phyloP scores from a whole-genome alignment of 441 rosid genomes.

The Hura crepitans region DNA sequence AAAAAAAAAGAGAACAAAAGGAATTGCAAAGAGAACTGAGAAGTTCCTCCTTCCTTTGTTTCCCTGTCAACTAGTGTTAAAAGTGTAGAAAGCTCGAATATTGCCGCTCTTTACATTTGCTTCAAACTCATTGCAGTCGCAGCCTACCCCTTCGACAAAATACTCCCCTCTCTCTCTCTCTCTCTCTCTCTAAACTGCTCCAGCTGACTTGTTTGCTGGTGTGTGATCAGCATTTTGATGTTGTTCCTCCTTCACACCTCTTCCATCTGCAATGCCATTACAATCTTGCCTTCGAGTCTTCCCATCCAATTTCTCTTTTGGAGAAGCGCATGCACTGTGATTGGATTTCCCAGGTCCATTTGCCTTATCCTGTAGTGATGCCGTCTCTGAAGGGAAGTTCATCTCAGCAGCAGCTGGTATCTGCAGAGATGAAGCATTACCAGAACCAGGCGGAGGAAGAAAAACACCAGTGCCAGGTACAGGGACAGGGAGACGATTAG shows the following conservation, averaged over 20 bases:
- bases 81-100: constrained; percentile 25
- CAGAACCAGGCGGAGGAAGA: constrained; percentile 65
- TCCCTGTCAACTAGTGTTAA: constrained; percentile 16
- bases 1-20: constrained; percentile 25
- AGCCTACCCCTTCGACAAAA: constrained; percentile 28
- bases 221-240: constrained; percentile 26
- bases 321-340: constrained; percentile 20
- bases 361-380: constrained; percentile 26
- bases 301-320: constrained; percentile 28
- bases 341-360: constrained; percentile 29
- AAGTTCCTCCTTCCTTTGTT: constrained; percentile 27
- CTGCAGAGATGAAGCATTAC: constrained; percentile 39
- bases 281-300: constrained; percentile 32
- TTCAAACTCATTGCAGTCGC: constrained; percentile 40
- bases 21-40: constrained; percentile 27
- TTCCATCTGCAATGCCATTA: constrained; percentile 39
- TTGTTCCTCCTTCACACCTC: constrained; percentile 28
- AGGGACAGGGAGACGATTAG: constrained; percentile 51
- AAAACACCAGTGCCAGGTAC: constrained; percentile 86
- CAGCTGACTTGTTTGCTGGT: constrained; percentile 28
- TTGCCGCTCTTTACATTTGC: constrained; percentile 54
- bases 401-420: constrained; percentile 24
- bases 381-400: constrained; percentile 23
- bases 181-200: constrained; percentile 26
- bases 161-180: constrained; percentile 15